Evolutionary conservation across 805 yeast species (phyloP), one percentile per base, ranked within the genome.

Genomic region (Wickerhamiella slavikovae): DNA sequence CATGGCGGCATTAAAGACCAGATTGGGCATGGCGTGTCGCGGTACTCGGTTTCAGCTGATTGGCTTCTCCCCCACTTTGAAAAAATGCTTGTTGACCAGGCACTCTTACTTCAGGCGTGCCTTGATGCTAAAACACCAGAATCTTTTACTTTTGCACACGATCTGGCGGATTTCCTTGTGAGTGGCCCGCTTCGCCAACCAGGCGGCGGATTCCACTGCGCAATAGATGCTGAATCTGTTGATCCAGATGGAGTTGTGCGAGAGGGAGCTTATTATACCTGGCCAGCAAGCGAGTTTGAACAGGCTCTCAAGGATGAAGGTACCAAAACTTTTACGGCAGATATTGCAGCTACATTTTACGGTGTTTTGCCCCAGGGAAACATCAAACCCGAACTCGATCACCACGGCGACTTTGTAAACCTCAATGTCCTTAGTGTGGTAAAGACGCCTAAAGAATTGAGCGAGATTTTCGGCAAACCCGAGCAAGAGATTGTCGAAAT

Each of bases 51-150:
- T 12, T 47, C 57, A 8, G 44, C 42, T 3, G 59, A 55, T 31
- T 55, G 60, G 60, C 44, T 43, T 21, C 37, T 55, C 22, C 60
- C 60, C 3, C 54, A 50, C 25, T 52, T 55, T 37, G 56, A 52
- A 27, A 55, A 55, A 34, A 48, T 50, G 48, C 44, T 54, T 15
- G 44, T 43, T 27, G 58, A 52, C 25, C 59, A 55, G 34, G 52
- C 54, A 1, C 37, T 45, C 19, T 34, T 55, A 19, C 40, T 55
- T 21, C 29, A 38, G 24, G 58, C 55, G 2, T 48, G 43, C 26
- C 34, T 43, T 3, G 49, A 45, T 12, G 11, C n/a, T 5, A 10
- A 13, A 8, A 25, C 29, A 18, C 24, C 29, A 3, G 30, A 19
- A 13, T 29, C 35, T 9, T 22, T 9, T 8, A 20, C 29, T 11